Base-by-base conservation (phyloP, 495 filamentous ascomycete species). In the Penicillium psychrofluorescens region DNA sequence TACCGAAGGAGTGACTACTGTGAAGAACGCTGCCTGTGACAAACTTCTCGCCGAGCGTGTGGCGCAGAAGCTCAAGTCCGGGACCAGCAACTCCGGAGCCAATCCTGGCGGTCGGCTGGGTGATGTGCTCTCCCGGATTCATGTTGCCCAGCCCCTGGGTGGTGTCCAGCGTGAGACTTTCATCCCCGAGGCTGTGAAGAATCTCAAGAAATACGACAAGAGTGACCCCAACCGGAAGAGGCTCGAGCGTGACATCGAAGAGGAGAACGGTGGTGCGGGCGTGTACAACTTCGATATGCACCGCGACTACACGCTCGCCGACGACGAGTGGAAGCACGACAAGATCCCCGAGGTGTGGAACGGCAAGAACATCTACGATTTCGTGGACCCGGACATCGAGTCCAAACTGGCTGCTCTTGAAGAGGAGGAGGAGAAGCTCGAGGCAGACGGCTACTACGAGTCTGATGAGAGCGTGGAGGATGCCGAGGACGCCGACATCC, bases 311-410 rank as follows among this genome's bases (percentile, higher is more conserved):
- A 63, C 85, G 2, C 77, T 95, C 41, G 88, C 82, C 13, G 74
- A 95, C 55, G 77, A 82, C 16, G 86, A 92, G 11, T 96, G 91
- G 92, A 95, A 94, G 61, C 76, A 95, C 58, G 92, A 98, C 71
- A 91, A 85, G 66, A 84, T 96, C 10, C 94, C 94, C 22, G 94
- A 98, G 62, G 72, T 91, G 34, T 84, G 86, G 68, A 81, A 95
- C 53, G 92, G 92, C 59, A 88, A 87, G 74, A 97, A 98, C 66
- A 87, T 98, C 29, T 89, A 88, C 72, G 92, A 98, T 62, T 98
- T 84, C 61, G 81, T 97, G 59, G 92, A 97, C 53, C 90, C 92
- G 1, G 92, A 98, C 45, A 97, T 98, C 63, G 92, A 95, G 53
- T 74, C 77, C 46, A 96, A 91, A 68, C 76, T 98, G 33, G 81